Conservation (phyloP, 2,329 filamentous ascomycete species). For the Simplicillium aogashimaense region DNA sequence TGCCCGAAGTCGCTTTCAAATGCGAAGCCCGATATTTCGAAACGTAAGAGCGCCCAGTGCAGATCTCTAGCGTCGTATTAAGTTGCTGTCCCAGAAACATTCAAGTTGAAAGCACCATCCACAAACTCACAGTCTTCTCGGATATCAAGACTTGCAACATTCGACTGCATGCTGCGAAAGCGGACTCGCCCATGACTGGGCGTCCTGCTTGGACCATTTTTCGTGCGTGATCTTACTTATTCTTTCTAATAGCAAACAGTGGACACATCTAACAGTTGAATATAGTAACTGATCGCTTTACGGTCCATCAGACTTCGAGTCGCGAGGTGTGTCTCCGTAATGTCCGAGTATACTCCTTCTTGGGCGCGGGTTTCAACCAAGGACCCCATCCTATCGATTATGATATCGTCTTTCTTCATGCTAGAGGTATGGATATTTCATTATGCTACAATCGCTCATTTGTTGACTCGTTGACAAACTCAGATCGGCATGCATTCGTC, state of each 20-base stretch:
- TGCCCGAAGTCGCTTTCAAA: constrained; percentile 1
- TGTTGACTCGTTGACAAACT: no score
- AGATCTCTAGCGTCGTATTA: background rate
- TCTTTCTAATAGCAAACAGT: background rate
- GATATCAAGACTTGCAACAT: constrained; percentile 3
- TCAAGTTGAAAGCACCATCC: constrained; percentile 1
- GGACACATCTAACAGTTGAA: background rate
- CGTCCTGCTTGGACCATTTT: constrained; percentile 6
- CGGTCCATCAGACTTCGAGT: no score
- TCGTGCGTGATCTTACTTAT: background rate
- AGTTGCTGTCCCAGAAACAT: constrained; percentile 1
- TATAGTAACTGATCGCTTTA: constrained; percentile 1
- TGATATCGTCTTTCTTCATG: no score
- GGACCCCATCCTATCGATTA: no score
- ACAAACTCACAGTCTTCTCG: constrained; percentile 5
- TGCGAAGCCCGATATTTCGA: constrained; percentile 1
- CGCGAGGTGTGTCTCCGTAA: no score
- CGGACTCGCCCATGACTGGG: background rate
- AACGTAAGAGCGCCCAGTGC: background rate
- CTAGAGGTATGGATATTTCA: no score
- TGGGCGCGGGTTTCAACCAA: no score
- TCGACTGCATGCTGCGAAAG: constrained; percentile 3
- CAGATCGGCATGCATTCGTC: no score
- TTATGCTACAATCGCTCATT: no score
- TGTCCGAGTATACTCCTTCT: no score